Evolutionary conservation across 768 basidiomycete genomes (phyloP), one percentile per base, ranked within the genome.

Genomic region (Lentinus brumalis): DNA sequence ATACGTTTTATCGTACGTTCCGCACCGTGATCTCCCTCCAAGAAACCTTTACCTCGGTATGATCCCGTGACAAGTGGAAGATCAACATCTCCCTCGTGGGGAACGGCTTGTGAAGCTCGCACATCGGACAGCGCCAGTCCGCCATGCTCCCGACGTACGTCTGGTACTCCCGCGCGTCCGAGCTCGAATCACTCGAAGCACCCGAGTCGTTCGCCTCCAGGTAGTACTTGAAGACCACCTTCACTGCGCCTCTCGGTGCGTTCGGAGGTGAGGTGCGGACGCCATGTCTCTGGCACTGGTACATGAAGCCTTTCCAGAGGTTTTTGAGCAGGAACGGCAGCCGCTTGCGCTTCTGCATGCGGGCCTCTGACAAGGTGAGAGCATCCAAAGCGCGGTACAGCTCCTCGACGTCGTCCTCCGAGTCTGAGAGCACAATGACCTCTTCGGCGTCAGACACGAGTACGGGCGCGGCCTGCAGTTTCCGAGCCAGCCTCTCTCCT

Each of bases 321-420:
- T 83, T 84, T 11, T 84, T 81, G 30, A 69, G 73, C 21, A 87
- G 74, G 67, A 89, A 89, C 0, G 88, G 88, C 5, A 88, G 76
- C 53, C 74, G 75, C 4, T 31, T 14, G 8, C 35, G 46, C 14
- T 60, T 15, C 50, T 50, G 40, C 16, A 68, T 30, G 6, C 63
- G 67, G 3, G 41, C 32, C 1, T 46, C 18, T 1, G 47, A 26
- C 4, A 61, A 55, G 1, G 64, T 65, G 32, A 66, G 54, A 2
- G 60, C 57, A 16, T 65, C 65, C 32, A 65, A 54, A 0, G 66
- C 68, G 16, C 40, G 50, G 5, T 59, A 29, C 6, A 70, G 65
- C n/a, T 66, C 59, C 14, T 57, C 42, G 29, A 64, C 38, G 9
- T 59, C 61, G 5, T 62, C 56, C 41, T 62, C 64, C 8, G 62